phyloP scores from a whole-genome alignment of 148 eudicot genomes.

The Heliosperma pusillum region DNA sequence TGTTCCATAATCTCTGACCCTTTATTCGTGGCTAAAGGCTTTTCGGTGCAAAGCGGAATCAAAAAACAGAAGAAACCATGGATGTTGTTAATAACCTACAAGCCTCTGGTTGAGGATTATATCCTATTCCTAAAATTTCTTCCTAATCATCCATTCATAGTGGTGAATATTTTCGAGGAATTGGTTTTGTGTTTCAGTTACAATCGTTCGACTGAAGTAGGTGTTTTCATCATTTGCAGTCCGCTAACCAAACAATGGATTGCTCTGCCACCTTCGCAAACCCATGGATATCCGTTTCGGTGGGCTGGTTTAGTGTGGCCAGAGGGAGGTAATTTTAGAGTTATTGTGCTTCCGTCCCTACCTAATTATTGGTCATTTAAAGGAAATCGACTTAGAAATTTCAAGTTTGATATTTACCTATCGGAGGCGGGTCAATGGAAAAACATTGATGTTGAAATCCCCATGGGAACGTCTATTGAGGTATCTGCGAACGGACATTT shows the following conservation, averaged over 20 bases:
- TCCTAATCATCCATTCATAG: neutral
- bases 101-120: neutral
- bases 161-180: neutral
- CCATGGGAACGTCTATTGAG: too few relatives aligned
- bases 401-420: neutral
- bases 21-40: neutral
- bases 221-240: neutral
- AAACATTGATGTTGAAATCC: neutral
- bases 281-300: neutral
- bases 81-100: neutral
- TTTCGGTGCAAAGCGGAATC: neutral
- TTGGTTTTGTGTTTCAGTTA: neutral
- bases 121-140: neutral
- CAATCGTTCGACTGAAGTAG: neutral
- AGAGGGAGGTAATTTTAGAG: neutral
- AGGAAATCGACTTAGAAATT: neutral
- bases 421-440: neutral
- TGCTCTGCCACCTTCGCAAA: neutral
- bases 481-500: too few relatives aligned
- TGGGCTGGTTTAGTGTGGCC: neutral
- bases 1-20: neutral
- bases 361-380: neutral
- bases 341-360: neutral
- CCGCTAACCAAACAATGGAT: constrained; percentile 7
- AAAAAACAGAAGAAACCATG: neutral